A percentile compares a stretch with the other conserved stretches of the same genome.
Evolutionary conservation across 2,329 filamentous ascomycete genomes (phyloP).

Genomic region (Neonectria magnoliae): DNA sequence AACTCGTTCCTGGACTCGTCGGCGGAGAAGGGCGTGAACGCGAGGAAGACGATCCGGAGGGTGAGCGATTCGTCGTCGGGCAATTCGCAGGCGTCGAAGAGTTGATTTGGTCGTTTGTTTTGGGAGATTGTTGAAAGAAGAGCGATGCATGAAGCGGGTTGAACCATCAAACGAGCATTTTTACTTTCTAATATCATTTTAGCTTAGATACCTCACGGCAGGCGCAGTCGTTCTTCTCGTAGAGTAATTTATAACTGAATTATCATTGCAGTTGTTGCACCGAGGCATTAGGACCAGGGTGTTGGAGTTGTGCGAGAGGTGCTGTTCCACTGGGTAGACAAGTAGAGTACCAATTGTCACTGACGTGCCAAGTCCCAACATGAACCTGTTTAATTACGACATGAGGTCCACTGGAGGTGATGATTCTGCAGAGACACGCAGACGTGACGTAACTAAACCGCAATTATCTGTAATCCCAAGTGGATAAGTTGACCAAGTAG

Average conservation of each 20-base stretch:
- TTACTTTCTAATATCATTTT: slow-evolving; percentile 21
- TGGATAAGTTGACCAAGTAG: too few relatives aligned
- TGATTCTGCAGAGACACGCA: not conserved
- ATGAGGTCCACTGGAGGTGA: not conserved
- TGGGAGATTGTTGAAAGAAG: slow-evolving; percentile 7
- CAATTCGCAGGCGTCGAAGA: slow-evolving; percentile 24
- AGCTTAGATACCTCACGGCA: slow-evolving; percentile 32
- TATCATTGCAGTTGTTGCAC: not conserved
- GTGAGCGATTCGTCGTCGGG: slow-evolving; percentile 41
- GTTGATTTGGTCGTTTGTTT: slow-evolving; percentile 1
- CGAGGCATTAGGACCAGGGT: too few relatives aligned
- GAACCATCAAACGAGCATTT: slow-evolving; percentile 11
- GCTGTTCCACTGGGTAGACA: too few relatives aligned
- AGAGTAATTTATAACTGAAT: slow-evolving; percentile 32
- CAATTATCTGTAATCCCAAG: not conserved
- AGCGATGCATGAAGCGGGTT: slow-evolving; percentile 5
- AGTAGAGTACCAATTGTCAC: not conserved
- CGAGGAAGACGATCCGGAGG: slow-evolving; percentile 39
- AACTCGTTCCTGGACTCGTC: slow-evolving; percentile 39
- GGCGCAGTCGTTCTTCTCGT: slow-evolving; percentile 38
- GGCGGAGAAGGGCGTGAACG: slow-evolving; percentile 28
- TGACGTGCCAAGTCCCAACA: not conserved
- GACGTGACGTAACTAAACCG: not conserved
- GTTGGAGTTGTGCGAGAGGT: not conserved
- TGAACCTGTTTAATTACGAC: not conserved